phyloP scores from a whole-genome alignment of 208 protist genomes.

The Chromosphaera perkinsii region DNA sequence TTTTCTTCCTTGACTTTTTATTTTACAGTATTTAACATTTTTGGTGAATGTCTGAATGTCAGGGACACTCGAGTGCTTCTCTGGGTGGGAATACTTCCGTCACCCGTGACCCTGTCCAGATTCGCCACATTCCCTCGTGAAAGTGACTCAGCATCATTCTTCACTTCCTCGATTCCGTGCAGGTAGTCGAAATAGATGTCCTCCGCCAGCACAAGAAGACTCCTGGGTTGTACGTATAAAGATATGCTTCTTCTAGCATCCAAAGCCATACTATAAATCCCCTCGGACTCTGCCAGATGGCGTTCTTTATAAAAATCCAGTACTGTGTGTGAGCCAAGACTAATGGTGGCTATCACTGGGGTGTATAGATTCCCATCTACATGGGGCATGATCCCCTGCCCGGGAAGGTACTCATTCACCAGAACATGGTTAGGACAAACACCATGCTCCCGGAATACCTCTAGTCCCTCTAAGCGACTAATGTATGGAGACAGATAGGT shows the following conservation, averaged over 20 bases:
- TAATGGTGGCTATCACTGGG: slow-evolving; percentile 23
- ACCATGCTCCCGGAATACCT: neutral
- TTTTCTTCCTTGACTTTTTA: too few species aligned
- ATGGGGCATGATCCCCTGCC: slow-evolving; percentile 32
- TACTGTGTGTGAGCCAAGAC: slow-evolving; percentile 15
- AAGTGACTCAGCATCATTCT: neutral
- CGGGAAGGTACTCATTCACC: slow-evolving; percentile 29
- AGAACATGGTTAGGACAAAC: slow-evolving; percentile 35
- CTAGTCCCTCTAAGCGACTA: neutral
- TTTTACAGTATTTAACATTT: too few species aligned
- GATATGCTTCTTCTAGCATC: neutral
- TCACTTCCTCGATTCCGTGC: slow-evolving; percentile 18
- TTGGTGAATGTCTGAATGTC: slow-evolving; percentile 21
- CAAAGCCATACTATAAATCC: neutral
- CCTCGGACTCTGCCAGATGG: neutral
- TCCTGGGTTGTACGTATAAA: neutral
- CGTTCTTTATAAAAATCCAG: slow-evolving; percentile 19
- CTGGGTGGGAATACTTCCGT: neutral
- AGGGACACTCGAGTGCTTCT: slow-evolving; percentile 14
- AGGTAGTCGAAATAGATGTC: slow-evolving; percentile 2
- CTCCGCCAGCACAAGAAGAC: slow-evolving; percentile 16
- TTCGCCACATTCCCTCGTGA: too few species aligned
- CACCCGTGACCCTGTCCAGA: too few species aligned
- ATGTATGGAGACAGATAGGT: too few species aligned
- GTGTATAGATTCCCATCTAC: slow-evolving; percentile 19